phyloP scores from a whole-genome alignment of 805 yeast species.

The Candida khao-thaluensis region DNA sequence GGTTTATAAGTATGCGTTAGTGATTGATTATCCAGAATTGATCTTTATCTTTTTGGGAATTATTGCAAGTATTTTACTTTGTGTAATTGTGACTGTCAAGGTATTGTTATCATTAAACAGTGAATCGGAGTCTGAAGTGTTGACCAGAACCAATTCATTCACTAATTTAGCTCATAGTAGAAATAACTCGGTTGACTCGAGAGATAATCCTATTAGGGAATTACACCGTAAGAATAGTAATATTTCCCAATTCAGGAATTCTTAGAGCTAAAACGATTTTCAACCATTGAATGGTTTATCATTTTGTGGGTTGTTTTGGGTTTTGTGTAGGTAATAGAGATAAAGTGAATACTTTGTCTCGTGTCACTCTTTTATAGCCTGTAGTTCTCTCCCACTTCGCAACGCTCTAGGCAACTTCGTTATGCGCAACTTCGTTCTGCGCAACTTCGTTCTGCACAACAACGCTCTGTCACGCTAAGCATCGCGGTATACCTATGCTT shows the following conservation, averaged over 20 bases:
- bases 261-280: no score
- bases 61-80: constrained; percentile 10
- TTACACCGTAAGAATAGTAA: constrained; percentile 10
- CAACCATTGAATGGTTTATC: no score
- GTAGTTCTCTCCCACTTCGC: no score
- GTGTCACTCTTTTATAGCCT: no score
- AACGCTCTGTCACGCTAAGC: no score
- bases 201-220: background rate
- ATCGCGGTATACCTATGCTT: background rate
- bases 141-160: constrained; percentile 14
- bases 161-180: constrained; percentile 2
- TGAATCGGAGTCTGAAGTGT: constrained; percentile 12
- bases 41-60: constrained; percentile 23
- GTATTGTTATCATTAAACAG: constrained; percentile 17
- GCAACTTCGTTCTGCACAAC: no score
- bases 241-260: constrained; percentile 5
- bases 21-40: constrained; percentile 28
- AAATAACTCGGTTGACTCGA: constrained; percentile 4
- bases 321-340: no score
- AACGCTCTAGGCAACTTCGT: no score
- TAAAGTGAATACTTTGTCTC: no score
- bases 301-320: no score
- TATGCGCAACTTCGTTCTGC: no score
- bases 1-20: constrained; percentile 41
- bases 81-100: constrained; percentile 18